Conservation (phyloP, 352 stramenopile genomes). For the Aphanomyces cochlioides region DNA sequence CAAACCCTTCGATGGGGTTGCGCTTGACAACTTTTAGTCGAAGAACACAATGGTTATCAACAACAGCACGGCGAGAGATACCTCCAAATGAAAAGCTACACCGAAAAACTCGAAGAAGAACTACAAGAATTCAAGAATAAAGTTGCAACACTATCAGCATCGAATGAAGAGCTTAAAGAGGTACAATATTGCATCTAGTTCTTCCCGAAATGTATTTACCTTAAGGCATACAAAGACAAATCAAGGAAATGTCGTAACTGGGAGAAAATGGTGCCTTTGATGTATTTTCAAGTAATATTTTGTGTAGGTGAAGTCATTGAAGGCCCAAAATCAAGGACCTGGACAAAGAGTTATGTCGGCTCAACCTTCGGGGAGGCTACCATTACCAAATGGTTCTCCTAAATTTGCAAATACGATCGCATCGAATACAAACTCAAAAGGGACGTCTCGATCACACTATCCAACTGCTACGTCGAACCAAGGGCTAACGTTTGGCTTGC, state of each 20-base stretch:
- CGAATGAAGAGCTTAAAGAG: slow-evolving; percentile 78
- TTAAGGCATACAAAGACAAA: slow-evolving; percentile 83
- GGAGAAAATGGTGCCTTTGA: slow-evolving; percentile 75
- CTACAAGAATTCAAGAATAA: slow-evolving; percentile 77
- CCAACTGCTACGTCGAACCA: background rate
- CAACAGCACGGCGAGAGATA: slow-evolving; percentile 81
- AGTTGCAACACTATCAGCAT: slow-evolving; percentile 58
- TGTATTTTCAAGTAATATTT: background rate
- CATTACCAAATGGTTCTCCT: background rate
- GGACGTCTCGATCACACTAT: background rate
- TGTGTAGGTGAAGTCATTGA: slow-evolving; percentile 15
- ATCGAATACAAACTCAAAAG: background rate
- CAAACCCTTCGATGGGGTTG: background rate
- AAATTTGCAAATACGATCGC: slow-evolving; percentile 28
- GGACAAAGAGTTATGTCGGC: slow-evolving; percentile 29
- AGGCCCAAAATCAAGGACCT: slow-evolving; percentile 39
- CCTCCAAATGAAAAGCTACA: slow-evolving; percentile 84
- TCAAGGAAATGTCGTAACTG: slow-evolving; percentile 81
- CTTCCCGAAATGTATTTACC: slow-evolving; percentile 1
- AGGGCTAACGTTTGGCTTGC: slow-evolving; percentile 9
- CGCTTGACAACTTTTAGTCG: slow-evolving; percentile 36
- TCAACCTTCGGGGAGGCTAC: slow-evolving; percentile 23
- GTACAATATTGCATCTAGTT: slow-evolving; percentile 31
- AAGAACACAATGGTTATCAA: slow-evolving; percentile 79
- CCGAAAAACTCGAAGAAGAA: slow-evolving; percentile 78